Evolutionary conservation across 768 basidiomycete genomes (phyloP), one percentile per base, ranked within the genome.

Genomic region (Trametes punicea): DNA sequence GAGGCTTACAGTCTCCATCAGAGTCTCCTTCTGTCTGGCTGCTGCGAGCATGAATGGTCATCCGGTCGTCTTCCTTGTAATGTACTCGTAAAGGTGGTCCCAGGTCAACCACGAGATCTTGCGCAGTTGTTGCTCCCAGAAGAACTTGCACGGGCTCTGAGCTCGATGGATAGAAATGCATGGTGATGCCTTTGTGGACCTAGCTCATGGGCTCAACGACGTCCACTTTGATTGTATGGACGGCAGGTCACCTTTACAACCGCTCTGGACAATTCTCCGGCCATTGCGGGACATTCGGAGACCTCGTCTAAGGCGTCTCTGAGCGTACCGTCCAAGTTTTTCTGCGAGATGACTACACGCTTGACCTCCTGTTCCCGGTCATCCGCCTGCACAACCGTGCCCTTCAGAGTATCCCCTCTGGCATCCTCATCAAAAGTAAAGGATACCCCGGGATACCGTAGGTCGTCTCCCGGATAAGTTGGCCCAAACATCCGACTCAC

Each of bases 51-150:
- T 93, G 91, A 31, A 93, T 93, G 26, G 81, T 81, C 89, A 93
- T 92, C 47, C 90, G 75, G 59, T 90, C 85, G 64, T 95, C 93
- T 52, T 94, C 92, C 68, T 94, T 93, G 74, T 91, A 90, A 69
- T 88, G 87, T 46, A 85, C 75, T 27, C 86, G 78, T 15, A 84
- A 73, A 4, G 93, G 92, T 13, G 88, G 78, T 6, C 93, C 93
- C 18, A 96, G 74, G 59, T 91, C 90, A 23, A 88, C 74, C 1
- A 76, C 80, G 41, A 95, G 71, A 68, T 94, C 93, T 68, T 96
- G 90, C 2, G 87, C 85, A 7, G 85, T 92, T 6, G 90, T 94
- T 62, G 82, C 74, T 21, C 89, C 85, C 16, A 97, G 67, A 20
- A 77, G 75, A 46, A 96, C 72, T 38, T 82, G 77, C 21, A 92